Evolutionary conservation across 169 alveolate genomes (phyloP).

Genomic region (Cryptosporidium baileyi): DNA sequence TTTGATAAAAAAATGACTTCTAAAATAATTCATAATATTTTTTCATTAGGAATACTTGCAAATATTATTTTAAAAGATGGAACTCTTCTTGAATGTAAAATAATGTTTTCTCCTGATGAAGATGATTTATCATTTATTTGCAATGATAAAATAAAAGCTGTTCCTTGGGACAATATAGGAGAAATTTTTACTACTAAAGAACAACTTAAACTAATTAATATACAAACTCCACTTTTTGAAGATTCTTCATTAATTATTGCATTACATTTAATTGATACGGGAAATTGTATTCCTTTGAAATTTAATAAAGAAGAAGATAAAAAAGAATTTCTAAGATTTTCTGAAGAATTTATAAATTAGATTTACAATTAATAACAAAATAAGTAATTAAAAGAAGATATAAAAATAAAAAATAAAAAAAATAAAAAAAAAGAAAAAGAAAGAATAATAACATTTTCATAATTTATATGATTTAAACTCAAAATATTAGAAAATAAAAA

Average conservation of each 20-base stretch:
- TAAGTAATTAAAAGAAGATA: no score
- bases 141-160: constrained; percentile 38
- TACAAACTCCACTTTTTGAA: neutral
- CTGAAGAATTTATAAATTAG: no score
- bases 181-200: constrained; percentile 34
- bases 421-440: no score
- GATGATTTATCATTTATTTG: constrained; percentile 47
- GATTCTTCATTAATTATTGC: constrained; percentile 49
- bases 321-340: constrained; percentile 16
- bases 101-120: constrained; percentile 8
- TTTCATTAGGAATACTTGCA: constrained; percentile 2
- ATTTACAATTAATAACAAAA: no score
- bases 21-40: neutral
- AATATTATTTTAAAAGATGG: constrained; percentile 52
- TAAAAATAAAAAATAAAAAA: no score
- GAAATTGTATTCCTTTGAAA: constrained; percentile 55
- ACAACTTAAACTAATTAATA: constrained; percentile 19
- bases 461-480: no score
- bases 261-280: constrained; percentile 43
- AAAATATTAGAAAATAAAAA: no score
- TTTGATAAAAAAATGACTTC: constrained; percentile 5
- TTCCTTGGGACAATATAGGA: constrained; percentile 46
- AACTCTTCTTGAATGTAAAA: neutral
- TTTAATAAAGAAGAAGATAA: neutral
- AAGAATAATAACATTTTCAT: no score